phyloP scores from a whole-genome alignment of 768 basidiomycete species.

The Tricholoma terreum region DNA sequence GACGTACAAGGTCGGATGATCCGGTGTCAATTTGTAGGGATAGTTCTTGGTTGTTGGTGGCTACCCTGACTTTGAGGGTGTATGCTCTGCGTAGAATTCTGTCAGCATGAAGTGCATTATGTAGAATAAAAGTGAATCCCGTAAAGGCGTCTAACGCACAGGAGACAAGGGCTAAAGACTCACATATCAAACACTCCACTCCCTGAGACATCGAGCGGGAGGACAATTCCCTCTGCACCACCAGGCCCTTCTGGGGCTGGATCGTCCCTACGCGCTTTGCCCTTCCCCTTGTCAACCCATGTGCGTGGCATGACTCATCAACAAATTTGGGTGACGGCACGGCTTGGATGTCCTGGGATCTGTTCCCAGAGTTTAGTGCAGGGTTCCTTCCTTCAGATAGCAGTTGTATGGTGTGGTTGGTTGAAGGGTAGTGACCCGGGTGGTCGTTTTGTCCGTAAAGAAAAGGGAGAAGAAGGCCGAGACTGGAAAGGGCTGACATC shows the following conservation, averaged over 20 bases:
- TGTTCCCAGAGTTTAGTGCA: too few relatives aligned
- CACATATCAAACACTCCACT: slow-evolving; percentile 58
- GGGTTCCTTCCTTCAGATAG: too few relatives aligned
- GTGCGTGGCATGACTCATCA: not conserved
- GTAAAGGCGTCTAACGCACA: too few relatives aligned
- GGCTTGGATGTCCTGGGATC: too few relatives aligned
- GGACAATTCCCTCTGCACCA: slow-evolving; percentile 51
- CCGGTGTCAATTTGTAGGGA: slow-evolving; percentile 78
- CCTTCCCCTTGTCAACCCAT: slow-evolving; percentile 9
- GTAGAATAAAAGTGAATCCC: too few relatives aligned
- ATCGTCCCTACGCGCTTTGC: slow-evolving; percentile 10
- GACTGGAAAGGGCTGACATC: too few relatives aligned
- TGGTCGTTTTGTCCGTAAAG: too few relatives aligned
- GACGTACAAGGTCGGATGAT: slow-evolving; percentile 72
- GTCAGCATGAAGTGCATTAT: too few relatives aligned
- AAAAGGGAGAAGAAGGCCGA: too few relatives aligned
- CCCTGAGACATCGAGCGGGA: slow-evolving; percentile 55
- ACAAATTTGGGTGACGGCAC: too few relatives aligned
- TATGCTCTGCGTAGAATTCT: slow-evolving; percentile 47
- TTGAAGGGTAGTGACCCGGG: too few relatives aligned
- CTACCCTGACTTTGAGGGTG: slow-evolving; percentile 57
- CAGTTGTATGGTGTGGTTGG: too few relatives aligned
- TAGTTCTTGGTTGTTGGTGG: slow-evolving; percentile 45
- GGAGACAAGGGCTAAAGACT: slow-evolving; percentile 35
- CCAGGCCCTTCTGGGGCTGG: slow-evolving; percentile 39